Evolutionary conservation across 2,329 filamentous ascomycete genomes (phyloP).

Genomic region (Colletotrichum noveboracense): DNA sequence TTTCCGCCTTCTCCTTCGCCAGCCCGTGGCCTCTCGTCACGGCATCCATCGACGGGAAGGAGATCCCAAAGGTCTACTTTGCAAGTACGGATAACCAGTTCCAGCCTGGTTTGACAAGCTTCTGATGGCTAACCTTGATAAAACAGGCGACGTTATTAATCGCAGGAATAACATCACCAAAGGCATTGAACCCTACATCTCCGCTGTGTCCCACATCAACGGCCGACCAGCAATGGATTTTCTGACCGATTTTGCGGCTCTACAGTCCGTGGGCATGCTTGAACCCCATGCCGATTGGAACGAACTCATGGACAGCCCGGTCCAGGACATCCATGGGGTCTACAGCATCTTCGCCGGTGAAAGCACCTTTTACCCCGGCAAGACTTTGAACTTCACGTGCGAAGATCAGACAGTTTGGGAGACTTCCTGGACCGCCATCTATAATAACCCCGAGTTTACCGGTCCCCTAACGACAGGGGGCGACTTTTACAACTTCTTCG

Average conservation of each 20-base stretch:
- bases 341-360: not conserved
- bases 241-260: not conserved
- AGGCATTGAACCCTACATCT: not conserved
- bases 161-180: not conserved
- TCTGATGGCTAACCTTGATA: not conserved
- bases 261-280: constrained; percentile 7
- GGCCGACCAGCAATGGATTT: not conserved
- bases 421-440: constrained; percentile 3
- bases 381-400: constrained; percentile 7
- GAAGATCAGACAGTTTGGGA: not conserved
- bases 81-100: not conserved
- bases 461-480: constrained; percentile 3
- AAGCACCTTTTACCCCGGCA: constrained; percentile 5
- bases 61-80: constrained; percentile 8
- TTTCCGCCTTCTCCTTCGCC: constrained; percentile 9
- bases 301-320: constrained; percentile 3
- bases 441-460: constrained; percentile 8
- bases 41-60: constrained; percentile 5
- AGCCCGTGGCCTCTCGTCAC: not conserved
- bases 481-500: constrained; percentile 16
- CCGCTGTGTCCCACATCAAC: constrained; percentile 5
- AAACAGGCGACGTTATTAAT: not conserved
- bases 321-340: not conserved
- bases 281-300: constrained; percentile 19
- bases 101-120: not conserved